Evolutionary conservation across 495 filamentous ascomycete genomes (phyloP).

Genomic region (Podospora fimiseda): DNA sequence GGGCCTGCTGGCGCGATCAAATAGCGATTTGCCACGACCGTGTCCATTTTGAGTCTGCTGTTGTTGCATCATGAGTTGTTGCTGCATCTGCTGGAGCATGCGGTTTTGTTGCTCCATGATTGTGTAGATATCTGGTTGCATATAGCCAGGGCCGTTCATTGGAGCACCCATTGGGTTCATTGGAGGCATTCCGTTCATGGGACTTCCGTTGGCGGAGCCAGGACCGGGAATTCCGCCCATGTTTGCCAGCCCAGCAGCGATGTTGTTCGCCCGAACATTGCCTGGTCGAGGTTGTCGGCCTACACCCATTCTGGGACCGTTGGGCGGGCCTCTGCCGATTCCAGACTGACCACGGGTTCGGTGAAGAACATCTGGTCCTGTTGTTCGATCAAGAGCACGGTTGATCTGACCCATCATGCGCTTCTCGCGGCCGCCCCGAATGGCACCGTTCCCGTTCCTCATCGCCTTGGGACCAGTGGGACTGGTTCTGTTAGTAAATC

Average conservation of each 20-base stretch:
- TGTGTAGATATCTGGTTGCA: slow-evolving; percentile 70
- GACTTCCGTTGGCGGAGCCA: slow-evolving; percentile 24
- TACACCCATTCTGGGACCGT: slow-evolving; percentile 57
- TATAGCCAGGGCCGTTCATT: slow-evolving; percentile 28
- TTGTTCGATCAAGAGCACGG: slow-evolving; percentile 72
- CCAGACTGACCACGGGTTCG: slow-evolving; percentile 68
- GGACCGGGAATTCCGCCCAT: slow-evolving; percentile 31
- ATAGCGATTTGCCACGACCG: slow-evolving; percentile 58
- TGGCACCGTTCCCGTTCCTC: slow-evolving; percentile 70
- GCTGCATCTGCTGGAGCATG: slow-evolving; percentile 64
- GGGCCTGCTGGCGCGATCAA: slow-evolving; percentile 57
- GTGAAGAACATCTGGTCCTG: slow-evolving; percentile 70
- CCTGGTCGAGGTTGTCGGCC: slow-evolving; percentile 47
- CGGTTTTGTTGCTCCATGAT: slow-evolving; percentile 87
- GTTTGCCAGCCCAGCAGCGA: slow-evolving; percentile 38
- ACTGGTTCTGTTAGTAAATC: slow-evolving; percentile 46
- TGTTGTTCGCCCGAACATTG: slow-evolving; percentile 36
- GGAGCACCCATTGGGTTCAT: slow-evolving; percentile 36
- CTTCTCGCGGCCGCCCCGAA: slow-evolving; percentile 52
- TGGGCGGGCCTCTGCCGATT: slow-evolving; percentile 66
- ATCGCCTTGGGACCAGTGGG: slow-evolving; percentile 95
- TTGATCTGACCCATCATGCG: slow-evolving; percentile 84
- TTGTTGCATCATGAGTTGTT: slow-evolving; percentile 61
- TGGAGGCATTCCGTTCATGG: slow-evolving; percentile 32
- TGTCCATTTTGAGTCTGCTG: slow-evolving; percentile 30